Base-by-base conservation (phyloP, 192 early-diverging fungal species). In the Umbelopsis sp. region DNA sequence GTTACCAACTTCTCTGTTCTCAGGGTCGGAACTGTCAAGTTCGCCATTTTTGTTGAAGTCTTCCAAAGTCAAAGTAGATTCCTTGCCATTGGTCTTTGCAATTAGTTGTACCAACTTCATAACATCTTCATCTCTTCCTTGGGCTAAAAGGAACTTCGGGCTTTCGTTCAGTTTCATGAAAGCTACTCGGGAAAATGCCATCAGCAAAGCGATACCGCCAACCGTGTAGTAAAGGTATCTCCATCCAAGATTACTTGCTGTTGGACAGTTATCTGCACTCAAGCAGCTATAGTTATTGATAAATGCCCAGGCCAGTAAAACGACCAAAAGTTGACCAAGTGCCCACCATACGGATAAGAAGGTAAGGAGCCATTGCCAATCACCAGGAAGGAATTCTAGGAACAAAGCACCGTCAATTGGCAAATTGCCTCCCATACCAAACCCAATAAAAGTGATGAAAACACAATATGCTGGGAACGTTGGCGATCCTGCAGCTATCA, bases 311-410 rank as follows among this genome's bases (percentile, higher is more conserved):
- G 47, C 92, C 0, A 91, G 51, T 0, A 88, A 36, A 0, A 91
- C 89, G 5, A 91, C 77, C 41, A 93, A 67, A 31, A 94, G 86
- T 11, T 91, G 90, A 6, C 93, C 94, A 53, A 92, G 77, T 4
- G 94, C 92, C 62, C 92, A 96, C 56, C 95, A 95, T 10, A 93
- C 82, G 8, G 91, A 93, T 67, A 96, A 82, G 54, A 96, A 84
- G 0, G 93, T 96, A 72, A 96, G 82, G 32, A 94, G 80, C 69
- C 92, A 87, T 69, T 92, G 92, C 67, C 91, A 85, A 66, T 89
- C 85, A 53, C 86, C 81, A 24, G 94, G 94, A 43, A 93, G 82
- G 66, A 94, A 95, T 83, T 96, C 93, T 3, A 96, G 84, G 54
- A 94, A 96, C n/a, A 96, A 76, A 26, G 92, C 87, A 87, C 82